These are phyloP conservation scores for Ganoderma lingzhi DNA, from an alignment of 1,284 basidiomycete genomes.

Conservation along the genomic window DNA sequence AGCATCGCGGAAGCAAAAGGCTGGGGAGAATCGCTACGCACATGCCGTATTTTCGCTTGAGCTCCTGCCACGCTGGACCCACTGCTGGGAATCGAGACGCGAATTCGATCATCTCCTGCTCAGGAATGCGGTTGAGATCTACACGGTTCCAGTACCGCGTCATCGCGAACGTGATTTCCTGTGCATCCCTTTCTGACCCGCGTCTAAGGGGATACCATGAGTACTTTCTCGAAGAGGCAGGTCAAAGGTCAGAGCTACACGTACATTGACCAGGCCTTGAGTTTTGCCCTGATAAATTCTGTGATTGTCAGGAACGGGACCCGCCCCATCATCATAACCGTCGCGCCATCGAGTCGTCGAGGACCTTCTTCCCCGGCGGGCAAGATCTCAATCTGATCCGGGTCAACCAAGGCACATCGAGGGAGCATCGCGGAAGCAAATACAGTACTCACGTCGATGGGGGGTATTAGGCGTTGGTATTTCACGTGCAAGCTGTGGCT, in stretches of 20 bases:
- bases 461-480: conserved; percentile 46
- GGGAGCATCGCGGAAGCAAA: conserved; percentile 13
- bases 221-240: conserved; percentile 20
- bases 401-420: conserved; percentile 8
- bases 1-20: conserved; percentile 7
- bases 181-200: conserved; percentile 70
- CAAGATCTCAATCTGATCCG: conserved; percentile 78
- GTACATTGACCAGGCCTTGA: conserved; percentile 81
- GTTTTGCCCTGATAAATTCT: conserved; percentile 81
- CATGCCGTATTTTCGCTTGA: conserved; percentile 73
- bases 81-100: conserved; percentile 61
- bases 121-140: conserved; percentile 82
- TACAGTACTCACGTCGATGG: conserved; percentile 44
- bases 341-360: conserved; percentile 69
- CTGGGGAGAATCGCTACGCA: conserved; percentile 30
- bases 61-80: conserved; percentile 70
- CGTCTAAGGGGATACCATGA: conserved; percentile 52
- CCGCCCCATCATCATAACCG: conserved; percentile 68
- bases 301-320: conserved; percentile 81
- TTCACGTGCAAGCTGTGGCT: conserved; percentile 45
- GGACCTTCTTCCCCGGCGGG: conserved; percentile 83
- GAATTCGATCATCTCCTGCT: conserved; percentile 82
- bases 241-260: conserved; percentile 38
- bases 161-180: conserved; percentile 73
- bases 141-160: conserved; percentile 78